Evolutionary conservation across 805 yeast species (phyloP).

Genomic region (Lachancea sp.): DNA sequence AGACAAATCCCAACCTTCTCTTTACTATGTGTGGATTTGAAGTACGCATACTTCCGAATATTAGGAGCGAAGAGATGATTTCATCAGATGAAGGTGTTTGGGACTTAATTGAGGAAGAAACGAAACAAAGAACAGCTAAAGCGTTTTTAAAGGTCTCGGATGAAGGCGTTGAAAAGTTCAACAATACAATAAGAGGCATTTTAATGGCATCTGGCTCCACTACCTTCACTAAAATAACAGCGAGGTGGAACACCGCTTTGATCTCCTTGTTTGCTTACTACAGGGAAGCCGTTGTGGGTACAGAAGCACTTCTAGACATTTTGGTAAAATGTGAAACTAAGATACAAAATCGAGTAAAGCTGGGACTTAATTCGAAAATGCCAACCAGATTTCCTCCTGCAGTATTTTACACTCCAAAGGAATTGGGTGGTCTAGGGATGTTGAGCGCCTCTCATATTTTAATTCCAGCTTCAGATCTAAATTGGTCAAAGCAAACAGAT

Average conservation of each 20-base stretch:
- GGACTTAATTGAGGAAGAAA: slow-evolving; percentile 65
- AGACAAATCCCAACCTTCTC: slow-evolving; percentile 80
- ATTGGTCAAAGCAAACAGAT: slow-evolving; percentile 90
- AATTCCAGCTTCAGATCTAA: slow-evolving; percentile 86
- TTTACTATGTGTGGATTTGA: slow-evolving; percentile 96
- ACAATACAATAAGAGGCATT: slow-evolving; percentile 78
- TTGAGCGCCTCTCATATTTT: slow-evolving; percentile 92
- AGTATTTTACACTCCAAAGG: slow-evolving; percentile 95
- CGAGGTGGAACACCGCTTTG: slow-evolving; percentile 92
- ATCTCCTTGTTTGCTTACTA: slow-evolving; percentile 81
- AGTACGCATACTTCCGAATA: slow-evolving; percentile 75
- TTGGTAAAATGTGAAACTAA: slow-evolving; percentile 88
- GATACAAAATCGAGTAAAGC: slow-evolving; percentile 87
- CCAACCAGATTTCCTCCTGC: slow-evolving; percentile 99
- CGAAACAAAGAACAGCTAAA: slow-evolving; percentile 82
- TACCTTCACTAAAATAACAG: slow-evolving; percentile 88
- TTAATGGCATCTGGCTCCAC: slow-evolving; percentile 94
- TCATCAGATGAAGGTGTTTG: slow-evolving; percentile 80
- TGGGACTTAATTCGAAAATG: slow-evolving; percentile 96
- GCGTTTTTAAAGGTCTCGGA: slow-evolving; percentile 81
- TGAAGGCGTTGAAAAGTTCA: slow-evolving; percentile 72
- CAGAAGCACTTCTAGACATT: slow-evolving; percentile 69
- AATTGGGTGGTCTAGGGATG: slow-evolving; percentile 97
- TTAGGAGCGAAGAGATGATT: slow-evolving; percentile 46
- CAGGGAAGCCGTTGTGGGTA: slow-evolving; percentile 86